Conservation (phyloP, 176 grass and related monocot genomes). For the Avena sativa region DNA sequence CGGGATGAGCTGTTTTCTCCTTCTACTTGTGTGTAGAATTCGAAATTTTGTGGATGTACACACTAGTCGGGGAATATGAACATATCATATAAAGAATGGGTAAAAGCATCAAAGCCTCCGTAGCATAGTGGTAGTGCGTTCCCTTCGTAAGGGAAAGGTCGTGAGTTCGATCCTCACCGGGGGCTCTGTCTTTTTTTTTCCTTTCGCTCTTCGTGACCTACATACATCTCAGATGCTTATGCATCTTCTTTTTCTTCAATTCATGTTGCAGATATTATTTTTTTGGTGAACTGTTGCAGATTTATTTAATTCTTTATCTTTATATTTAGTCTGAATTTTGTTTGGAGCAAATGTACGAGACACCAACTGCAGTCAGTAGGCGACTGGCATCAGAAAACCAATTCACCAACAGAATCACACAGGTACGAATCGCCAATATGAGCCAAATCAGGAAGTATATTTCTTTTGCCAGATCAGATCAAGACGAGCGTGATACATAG, state of each 20-base stretch:
- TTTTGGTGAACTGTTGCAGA: background rate
- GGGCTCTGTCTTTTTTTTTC: background rate
- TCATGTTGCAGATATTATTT: background rate
- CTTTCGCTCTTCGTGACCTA: background rate
- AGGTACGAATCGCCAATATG: too few relatives aligned
- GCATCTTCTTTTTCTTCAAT: too few relatives aligned
- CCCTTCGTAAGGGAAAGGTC: slow-evolving; percentile 99
- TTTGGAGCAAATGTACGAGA: background rate
- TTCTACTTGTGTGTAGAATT: too few relatives aligned
- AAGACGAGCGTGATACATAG: background rate
- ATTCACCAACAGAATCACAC: background rate
- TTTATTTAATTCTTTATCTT: too few relatives aligned
- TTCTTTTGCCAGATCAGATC: background rate
- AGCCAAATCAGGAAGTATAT: background rate
- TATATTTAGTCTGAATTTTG: background rate
- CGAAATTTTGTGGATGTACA: too few relatives aligned
- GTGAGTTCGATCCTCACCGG: slow-evolving; percentile 97
- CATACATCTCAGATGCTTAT: background rate
- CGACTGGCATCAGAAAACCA: background rate
- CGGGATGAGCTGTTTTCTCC: too few relatives aligned
- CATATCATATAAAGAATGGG: accelerated
- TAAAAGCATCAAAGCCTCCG: slow-evolving; percentile 40
- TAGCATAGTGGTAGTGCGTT: slow-evolving; percentile 98
- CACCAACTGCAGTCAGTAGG: background rate
- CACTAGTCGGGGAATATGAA: too few relatives aligned